Base-by-base conservation (phyloP, 1,139 yeast genomes). In the Diutina ranongensis region DNA sequence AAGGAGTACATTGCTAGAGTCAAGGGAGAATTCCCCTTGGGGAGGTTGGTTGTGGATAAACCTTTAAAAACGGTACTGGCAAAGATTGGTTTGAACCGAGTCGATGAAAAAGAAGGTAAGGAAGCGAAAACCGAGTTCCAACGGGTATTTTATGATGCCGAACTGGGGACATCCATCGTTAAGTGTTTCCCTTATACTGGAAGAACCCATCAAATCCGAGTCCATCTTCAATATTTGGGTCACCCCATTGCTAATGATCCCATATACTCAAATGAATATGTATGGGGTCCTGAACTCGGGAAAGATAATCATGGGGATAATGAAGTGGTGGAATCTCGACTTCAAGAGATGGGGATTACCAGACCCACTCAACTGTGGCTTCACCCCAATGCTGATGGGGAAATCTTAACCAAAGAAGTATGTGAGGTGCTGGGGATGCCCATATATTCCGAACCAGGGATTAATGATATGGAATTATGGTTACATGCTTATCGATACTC, bases 161-260 rank as follows among this genome's bases (percentile, higher is more conserved):
- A 58, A 5, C 65, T 82, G 1, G 55, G 70, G 47, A 71, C 76
- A 1, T 77, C 95, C 48, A 70, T 92, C 34, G 96, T 92, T 2
- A 72, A 80, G 49, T 89, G 97, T 60, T 73, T 68, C 50, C 98
- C 98, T 1, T 63, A 74, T 18, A 89, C 98, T 0, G 98, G 98
- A 0, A 71, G 98, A 55, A 86, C 97, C 0, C 98, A 92, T 60
- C 98, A 92, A 58, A 87, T 92, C 45, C 67, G 98, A 47, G 95
- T 92, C 0, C 98, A 92, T 64, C 63, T 92, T 47, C 97, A 89
- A 60, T 83, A 72, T 54, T 57, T 92, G 25, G 96, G 97, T 0
- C 77, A 76, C 55, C 96, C 98, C 1, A 92, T 92, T 46, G 95
- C 95, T 27, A 92, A 92, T 59, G 98, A 92, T 60, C 97, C 97